A percentile compares a stretch with the other conserved stretches of the same genome.
Conservation (phyloP, 2,329 filamentous ascomycete genomes). For the Penicillium sumatraense region DNA sequence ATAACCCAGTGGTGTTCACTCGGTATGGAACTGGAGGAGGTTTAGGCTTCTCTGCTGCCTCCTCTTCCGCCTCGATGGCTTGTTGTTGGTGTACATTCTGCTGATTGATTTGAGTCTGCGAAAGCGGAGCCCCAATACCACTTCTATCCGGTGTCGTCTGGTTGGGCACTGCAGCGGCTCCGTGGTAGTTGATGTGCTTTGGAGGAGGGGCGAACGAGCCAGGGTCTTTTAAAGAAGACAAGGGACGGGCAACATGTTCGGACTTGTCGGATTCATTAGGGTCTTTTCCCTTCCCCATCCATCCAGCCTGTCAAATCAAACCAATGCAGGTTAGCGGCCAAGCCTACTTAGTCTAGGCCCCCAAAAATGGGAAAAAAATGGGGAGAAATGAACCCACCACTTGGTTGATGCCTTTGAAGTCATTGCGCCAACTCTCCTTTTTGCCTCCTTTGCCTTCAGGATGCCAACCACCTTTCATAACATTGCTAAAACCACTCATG, state of each 20-base stretch:
- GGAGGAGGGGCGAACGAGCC: constrained; percentile 80
- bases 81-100: constrained; percentile 35
- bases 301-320: constrained; percentile 53
- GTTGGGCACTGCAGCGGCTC: constrained; percentile 49
- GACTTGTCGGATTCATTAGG: constrained; percentile 45
- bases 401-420: constrained; percentile 63
- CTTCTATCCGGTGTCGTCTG: constrained; percentile 49
- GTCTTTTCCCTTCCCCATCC: constrained; percentile 61
- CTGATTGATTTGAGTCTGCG: constrained; percentile 41
- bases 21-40: constrained; percentile 69
- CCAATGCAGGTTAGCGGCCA: constrained; percentile 14
- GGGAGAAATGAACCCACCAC: constrained; percentile 48
- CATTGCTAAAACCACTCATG: constrained; percentile 54
- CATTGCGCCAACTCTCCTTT: constrained; percentile 58
- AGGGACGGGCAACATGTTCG: constrained; percentile 64
- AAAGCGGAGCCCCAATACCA: constrained; percentile 50
- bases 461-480: constrained; percentile 59
- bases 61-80: constrained; percentile 33
- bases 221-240: constrained; percentile 75
- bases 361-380: neutral
- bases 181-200: constrained; percentile 62
- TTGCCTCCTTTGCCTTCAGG: constrained; percentile 58
- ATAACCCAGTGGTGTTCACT: constrained; percentile 71
- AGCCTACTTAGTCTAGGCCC: constrained; percentile 10
- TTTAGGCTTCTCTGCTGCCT: constrained; percentile 40